Conservation (phyloP, 2,329 filamentous ascomycete genomes). For the Colletotrichum echinochloae region DNA sequence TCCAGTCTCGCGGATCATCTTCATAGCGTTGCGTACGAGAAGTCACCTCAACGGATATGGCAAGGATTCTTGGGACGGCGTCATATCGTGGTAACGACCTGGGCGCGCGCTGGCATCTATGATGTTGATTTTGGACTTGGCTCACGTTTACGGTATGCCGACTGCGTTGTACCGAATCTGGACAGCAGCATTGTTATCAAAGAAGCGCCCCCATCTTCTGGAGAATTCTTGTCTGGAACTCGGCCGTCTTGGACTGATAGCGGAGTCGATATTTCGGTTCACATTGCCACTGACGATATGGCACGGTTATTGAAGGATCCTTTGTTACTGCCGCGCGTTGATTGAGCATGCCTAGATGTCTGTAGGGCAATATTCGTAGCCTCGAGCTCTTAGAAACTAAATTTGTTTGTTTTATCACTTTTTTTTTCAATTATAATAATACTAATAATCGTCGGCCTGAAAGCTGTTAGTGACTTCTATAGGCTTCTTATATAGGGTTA, state of each 20-base stretch:
- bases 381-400: no score
- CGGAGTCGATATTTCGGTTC: background rate
- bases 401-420: no score
- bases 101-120: background rate
- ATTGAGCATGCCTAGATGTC: background rate
- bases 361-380: background rate
- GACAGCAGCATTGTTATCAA: background rate
- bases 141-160: background rate
- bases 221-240: background rate
- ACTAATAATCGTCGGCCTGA: no score
- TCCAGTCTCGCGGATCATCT: background rate
- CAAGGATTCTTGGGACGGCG: background rate
- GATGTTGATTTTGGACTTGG: background rate
- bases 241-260: background rate
- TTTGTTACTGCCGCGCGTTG: background rate
- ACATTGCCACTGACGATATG: background rate
- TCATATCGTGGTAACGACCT: background rate
- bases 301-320: background rate
- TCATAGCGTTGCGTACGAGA: background rate
- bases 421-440: no score
- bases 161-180: background rate
- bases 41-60: background rate
- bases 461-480: no score
- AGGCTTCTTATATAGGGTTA: no score
- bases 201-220: background rate